A percentile compares a stretch with the other conserved stretches of the same genome.
Evolutionary conservation across 78 protist species (phyloP).

Genomic region (Guillardia theta): DNA sequence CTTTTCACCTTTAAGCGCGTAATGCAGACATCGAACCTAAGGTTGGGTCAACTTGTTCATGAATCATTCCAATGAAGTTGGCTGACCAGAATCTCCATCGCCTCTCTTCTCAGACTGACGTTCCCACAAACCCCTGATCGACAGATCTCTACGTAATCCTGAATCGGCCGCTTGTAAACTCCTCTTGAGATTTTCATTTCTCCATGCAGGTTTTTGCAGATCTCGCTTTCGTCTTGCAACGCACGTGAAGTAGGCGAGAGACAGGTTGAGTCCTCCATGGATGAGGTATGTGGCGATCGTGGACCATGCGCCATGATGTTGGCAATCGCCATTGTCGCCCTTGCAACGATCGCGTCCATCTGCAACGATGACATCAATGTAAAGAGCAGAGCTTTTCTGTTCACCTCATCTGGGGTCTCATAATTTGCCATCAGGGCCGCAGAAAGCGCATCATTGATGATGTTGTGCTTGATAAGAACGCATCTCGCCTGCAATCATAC

Average conservation of each 20-base stretch:
- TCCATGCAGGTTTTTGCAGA: too few relatives aligned
- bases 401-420: neutral
- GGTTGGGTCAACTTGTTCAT: too few relatives aligned
- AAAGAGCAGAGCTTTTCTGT: too few relatives aligned
- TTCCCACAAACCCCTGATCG: neutral
- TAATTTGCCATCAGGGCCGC: neutral
- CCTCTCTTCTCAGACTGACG: neutral
- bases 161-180: neutral
- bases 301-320: neutral
- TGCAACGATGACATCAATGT: too few relatives aligned
- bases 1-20: neutral
- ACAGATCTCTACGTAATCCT: neutral
- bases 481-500: too few relatives aligned
- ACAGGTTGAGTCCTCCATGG: too few relatives aligned
- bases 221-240: too few relatives aligned
- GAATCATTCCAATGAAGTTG: too few relatives aligned
- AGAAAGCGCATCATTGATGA: neutral
- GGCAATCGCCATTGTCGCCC: conserved; percentile 12
- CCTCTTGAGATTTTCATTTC: too few relatives aligned
- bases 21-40: neutral
- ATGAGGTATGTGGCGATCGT: too few relatives aligned
- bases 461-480: neutral
- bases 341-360: neutral
- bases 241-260: too few relatives aligned
- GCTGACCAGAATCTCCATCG: neutral